Evolutionary conservation across 495 filamentous ascomycete genomes (phyloP).

Genomic region (Friedmanniomyces endolithicus): DNA sequence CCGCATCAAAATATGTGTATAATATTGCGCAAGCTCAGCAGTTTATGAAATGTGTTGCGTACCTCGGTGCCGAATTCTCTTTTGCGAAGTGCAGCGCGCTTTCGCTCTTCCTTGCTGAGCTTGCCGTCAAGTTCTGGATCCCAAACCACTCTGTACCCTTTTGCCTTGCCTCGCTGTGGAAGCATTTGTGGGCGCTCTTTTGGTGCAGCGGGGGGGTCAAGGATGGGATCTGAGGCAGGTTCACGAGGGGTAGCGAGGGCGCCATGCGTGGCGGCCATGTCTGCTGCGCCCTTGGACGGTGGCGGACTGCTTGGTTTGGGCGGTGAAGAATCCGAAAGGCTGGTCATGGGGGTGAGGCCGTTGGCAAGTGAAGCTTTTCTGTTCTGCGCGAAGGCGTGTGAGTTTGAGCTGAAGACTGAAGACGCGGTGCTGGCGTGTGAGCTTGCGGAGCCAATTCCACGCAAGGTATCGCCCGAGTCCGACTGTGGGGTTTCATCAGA

Average conservation of each 20-base stretch:
- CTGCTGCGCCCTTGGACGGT: conserved; percentile 26
- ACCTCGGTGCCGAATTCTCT: conserved; percentile 50
- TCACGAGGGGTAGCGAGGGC: conserved; percentile 2
- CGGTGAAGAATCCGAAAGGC: conserved; percentile 56
- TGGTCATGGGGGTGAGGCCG: conserved; percentile 64
- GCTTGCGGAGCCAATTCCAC: conserved; percentile 53
- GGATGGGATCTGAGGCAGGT: conserved; percentile 6
- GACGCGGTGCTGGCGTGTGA: conserved; percentile 53
- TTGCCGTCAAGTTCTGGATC: conserved; percentile 61
- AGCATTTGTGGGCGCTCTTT: conserved; percentile 40
- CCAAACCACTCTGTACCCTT: conserved; percentile 57
- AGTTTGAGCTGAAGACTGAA: conserved; percentile 46
- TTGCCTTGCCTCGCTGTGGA: conserved; percentile 46
- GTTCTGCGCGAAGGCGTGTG: conserved; percentile 35
- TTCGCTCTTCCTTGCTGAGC: conserved; percentile 48
- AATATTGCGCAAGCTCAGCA: conserved; percentile 23
- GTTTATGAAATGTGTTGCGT: conserved; percentile 23
- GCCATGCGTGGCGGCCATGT: conserved; percentile 19
- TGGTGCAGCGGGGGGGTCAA: not conserved
- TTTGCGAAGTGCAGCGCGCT: conserved; percentile 55
- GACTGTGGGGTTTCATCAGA: conserved; percentile 45
- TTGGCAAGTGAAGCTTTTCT: conserved; percentile 38
- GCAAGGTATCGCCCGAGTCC: conserved; percentile 47
- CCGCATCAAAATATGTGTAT: conserved; percentile 14
- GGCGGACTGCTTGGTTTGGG: conserved; percentile 45